These are phyloP conservation scores for Melaleuca alternifolia DNA, from an alignment of 345 rosid species.

Conservation along the genomic window DNA sequence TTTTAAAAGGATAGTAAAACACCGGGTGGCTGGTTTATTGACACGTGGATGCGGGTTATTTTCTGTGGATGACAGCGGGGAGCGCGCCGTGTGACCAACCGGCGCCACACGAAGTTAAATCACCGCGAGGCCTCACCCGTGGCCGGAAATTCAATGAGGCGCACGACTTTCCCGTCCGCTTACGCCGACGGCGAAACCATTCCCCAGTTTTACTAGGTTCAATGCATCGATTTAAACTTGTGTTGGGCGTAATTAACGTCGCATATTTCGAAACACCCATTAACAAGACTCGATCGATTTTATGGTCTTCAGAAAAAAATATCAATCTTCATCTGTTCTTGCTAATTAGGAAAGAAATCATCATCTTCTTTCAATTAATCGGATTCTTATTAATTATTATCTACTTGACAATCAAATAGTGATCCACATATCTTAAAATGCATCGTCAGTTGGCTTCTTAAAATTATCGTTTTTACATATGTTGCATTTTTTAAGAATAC, in stretches of 20 bases:
- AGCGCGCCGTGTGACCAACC: not conserved
- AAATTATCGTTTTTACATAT: too few relatives aligned
- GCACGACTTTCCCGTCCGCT: not conserved
- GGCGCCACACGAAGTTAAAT: not conserved
- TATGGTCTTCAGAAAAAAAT: fast-evolving
- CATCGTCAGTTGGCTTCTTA: too few relatives aligned
- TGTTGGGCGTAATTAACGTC: not conserved
- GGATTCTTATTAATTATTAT: not conserved
- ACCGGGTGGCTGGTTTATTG: not conserved
- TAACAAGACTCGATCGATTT: fast-evolving
- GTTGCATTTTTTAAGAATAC: too few relatives aligned
- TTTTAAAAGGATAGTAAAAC: not conserved
- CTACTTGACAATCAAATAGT: not conserved
- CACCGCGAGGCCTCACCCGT: not conserved
- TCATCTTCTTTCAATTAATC: not conserved
- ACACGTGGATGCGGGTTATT: not conserved
- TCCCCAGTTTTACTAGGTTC: not conserved
- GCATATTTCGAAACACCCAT: not conserved
- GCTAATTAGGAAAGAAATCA: not conserved
- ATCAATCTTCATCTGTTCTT: not conserved
- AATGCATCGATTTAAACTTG: not conserved
- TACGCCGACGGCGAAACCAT: too few relatives aligned
- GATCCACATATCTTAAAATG: too few relatives aligned
- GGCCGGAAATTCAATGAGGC: not conserved
- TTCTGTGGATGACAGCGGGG: not conserved